phyloP scores from a whole-genome alignment of 1,139 yeast genomes.

The Geotrichum histeridarum region DNA sequence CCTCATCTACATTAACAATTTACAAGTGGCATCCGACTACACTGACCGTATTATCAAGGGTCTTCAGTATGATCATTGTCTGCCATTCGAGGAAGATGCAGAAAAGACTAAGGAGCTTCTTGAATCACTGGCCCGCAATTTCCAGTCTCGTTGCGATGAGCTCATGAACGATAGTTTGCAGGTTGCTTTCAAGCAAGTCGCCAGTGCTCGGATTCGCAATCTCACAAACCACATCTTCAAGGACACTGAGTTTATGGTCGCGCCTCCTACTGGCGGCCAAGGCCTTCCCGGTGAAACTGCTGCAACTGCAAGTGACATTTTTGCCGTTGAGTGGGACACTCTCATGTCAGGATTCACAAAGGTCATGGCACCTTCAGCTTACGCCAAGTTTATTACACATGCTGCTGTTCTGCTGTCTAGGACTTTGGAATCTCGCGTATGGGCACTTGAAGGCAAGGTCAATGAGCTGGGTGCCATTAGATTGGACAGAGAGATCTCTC shows the following conservation, averaged over 20 bases:
- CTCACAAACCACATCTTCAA: constrained; percentile 53
- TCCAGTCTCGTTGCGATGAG: constrained; percentile 43
- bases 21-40: constrained; percentile 55
- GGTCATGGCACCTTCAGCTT: constrained; percentile 49
- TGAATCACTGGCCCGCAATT: constrained; percentile 29
- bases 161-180: constrained; percentile 52
- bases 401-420: constrained; percentile 49
- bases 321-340: constrained; percentile 59
- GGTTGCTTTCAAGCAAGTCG: constrained; percentile 53
- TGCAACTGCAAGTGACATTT: constrained; percentile 33
- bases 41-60: constrained; percentile 46
- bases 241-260: constrained; percentile 46
- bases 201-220: constrained; percentile 47
- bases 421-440: constrained; percentile 61
- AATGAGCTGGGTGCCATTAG: constrained; percentile 82
- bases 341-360: constrained; percentile 62
- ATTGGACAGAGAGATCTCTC: constrained; percentile 75
- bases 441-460: constrained; percentile 59
- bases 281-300: constrained; percentile 33
- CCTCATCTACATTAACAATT: constrained; percentile 56
- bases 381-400: constrained; percentile 49
- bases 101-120: constrained; percentile 44
- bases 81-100: constrained; percentile 55
- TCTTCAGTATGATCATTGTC: constrained; percentile 37
- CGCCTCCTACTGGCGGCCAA: constrained; percentile 27